phyloP scores from a whole-genome alignment of 2,329 filamentous ascomycete species.

The Penicillium sp. region DNA sequence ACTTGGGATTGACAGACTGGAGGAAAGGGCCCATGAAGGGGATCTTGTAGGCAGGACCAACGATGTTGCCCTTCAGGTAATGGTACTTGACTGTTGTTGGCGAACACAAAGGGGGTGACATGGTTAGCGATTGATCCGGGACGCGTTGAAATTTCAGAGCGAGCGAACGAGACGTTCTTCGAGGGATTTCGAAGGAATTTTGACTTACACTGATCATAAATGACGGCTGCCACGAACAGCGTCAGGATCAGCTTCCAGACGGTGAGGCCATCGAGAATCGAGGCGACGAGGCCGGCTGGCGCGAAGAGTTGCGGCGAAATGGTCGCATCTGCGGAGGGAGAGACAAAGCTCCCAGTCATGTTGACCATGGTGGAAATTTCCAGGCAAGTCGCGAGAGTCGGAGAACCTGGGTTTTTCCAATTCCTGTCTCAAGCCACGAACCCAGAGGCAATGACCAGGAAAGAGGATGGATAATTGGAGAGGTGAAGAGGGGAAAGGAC shows the following conservation, averaged over 20 bases:
- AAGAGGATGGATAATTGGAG: background rate
- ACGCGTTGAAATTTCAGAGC: conserved; percentile 1
- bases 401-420: background rate
- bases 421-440: conserved; percentile 2
- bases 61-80: conserved; percentile 72
- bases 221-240: conserved; percentile 68
- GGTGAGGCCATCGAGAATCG: conserved; percentile 59
- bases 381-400: conserved; percentile 1
- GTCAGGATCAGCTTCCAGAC: conserved; percentile 70
- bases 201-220: conserved; percentile 85
- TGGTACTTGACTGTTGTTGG: conserved; percentile 67
- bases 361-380: conserved; percentile 41
- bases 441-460: background rate
- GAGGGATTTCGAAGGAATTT: background rate
- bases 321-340: conserved; percentile 65
- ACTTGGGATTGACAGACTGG: conserved; percentile 87
- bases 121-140: conserved; percentile 13
- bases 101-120: conserved; percentile 11
- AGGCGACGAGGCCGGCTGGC: conserved; percentile 54
- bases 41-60: conserved; percentile 72
- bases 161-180: conserved; percentile 1
- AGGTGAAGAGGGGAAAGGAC: conserved; percentile 19
- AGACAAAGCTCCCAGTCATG: conserved; percentile 68
- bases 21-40: conserved; percentile 96
- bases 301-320: conserved; percentile 57